Conservation (phyloP, 768 basidiomycete species). For the Mycena belliarum region DNA sequence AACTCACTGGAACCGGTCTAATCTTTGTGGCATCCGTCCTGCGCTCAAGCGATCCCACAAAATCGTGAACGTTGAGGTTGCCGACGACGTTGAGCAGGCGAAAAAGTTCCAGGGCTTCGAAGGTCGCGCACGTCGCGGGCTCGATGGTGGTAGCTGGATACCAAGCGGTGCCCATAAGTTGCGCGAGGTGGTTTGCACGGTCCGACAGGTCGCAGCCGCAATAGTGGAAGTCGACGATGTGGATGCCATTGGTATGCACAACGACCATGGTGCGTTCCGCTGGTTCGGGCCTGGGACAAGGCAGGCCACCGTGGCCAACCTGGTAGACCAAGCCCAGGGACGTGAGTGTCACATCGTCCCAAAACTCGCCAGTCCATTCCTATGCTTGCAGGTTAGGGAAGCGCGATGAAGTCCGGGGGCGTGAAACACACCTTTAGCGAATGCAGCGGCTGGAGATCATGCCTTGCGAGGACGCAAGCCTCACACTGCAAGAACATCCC, state of each 20-base stretch:
- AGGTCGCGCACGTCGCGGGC: conserved; percentile 13
- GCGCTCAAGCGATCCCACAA: conserved; percentile 10
- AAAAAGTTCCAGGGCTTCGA: conserved; percentile 11
- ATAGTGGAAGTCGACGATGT: neutral
- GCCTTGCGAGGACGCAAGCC: neutral
- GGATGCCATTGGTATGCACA: neutral
- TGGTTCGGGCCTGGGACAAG: neutral
- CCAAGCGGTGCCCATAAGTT: conserved; percentile 2
- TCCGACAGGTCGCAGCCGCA: conserved; percentile 1
- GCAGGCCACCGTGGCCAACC: conserved; percentile 7
- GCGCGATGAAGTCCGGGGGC: too few species aligned
- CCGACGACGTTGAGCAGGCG: conserved; percentile 12
- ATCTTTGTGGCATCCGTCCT: neutral
- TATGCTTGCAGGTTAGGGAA: neutral
- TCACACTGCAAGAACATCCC: neutral
- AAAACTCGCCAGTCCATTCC: conserved; percentile 10
- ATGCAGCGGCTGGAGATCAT: neutral
- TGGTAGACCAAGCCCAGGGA: conserved; percentile 1
- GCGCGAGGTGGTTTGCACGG: neutral
- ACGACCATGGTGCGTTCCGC: neutral
- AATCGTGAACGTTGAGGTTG: conserved; percentile 19
- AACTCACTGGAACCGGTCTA: neutral
- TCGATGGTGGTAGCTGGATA: conserved; percentile 1
- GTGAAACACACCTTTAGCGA: neutral
- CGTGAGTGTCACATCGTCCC: neutral